phyloP scores from a whole-genome alignment of 495 filamentous ascomycete genomes.

The Xylaria palmicola region DNA sequence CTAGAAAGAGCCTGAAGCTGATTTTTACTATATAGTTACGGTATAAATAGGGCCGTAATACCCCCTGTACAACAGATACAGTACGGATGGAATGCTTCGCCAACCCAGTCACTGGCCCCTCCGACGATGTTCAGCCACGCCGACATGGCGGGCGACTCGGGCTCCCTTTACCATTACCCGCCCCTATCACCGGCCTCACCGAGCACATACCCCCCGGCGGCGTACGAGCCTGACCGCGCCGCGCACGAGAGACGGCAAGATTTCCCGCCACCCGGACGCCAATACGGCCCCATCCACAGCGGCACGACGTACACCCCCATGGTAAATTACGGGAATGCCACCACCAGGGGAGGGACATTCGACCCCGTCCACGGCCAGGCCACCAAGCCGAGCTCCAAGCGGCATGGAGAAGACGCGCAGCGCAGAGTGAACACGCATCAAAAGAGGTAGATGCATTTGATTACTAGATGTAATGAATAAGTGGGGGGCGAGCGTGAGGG shows the following conservation, averaged over 20 bases:
- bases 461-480: neutral
- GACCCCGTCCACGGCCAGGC: neutral
- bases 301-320: neutral
- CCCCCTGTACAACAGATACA: neutral
- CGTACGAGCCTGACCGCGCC: neutral
- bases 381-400: neutral
- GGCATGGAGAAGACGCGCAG: neutral
- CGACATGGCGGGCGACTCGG: neutral
- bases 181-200: neutral
- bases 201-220: neutral
- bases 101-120: neutral
- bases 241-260: neutral
- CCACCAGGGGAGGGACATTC: neutral
- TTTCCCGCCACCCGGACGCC: neutral
- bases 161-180: neutral
- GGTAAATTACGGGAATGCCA: neutral
- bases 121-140: neutral
- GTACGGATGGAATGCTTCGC: neutral
- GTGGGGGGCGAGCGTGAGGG: neutral
- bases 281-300: neutral
- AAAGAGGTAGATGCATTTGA: neutral
- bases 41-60: neutral
- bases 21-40: neutral
- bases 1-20: neutral
- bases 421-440: neutral